These are phyloP conservation scores for Tubosaeta sp. DNA, from an alignment of 768 basidiomycete species.

Conservation along the genomic window DNA sequence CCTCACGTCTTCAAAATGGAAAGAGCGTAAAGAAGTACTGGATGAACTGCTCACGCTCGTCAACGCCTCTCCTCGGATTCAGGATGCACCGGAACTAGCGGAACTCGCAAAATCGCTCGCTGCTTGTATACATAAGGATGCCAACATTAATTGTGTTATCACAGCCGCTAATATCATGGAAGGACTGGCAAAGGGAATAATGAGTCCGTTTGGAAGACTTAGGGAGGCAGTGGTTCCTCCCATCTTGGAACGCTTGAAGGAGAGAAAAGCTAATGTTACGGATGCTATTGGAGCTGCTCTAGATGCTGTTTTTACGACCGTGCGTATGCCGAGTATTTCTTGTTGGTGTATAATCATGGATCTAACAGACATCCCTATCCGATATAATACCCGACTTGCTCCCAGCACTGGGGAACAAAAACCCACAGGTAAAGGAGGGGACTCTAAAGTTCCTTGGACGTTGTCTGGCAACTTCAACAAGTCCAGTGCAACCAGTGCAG, in stretches of 20 bases:
- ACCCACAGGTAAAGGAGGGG: conserved; percentile 95
- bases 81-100: conserved; percentile 72
- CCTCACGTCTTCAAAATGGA: conserved; percentile 94
- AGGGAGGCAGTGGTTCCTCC: conserved; percentile 67
- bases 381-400: conserved; percentile 84
- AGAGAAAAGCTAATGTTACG: conserved; percentile 86
- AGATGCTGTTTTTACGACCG: conserved; percentile 83
- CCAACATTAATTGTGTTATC: conserved; percentile 94
- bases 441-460: conserved; percentile 83
- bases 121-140: conserved; percentile 76
- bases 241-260: conserved; percentile 88
- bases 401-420: conserved; percentile 78
- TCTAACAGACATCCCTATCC: conserved; percentile 61
- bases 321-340: conserved; percentile 38
- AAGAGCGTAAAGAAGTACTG: conserved; percentile 89
- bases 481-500: conserved; percentile 67
- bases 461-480: conserved; percentile 65
- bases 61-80: conserved; percentile 66
- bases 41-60: conserved; percentile 77
- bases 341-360: conserved; percentile 1
- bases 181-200: conserved; percentile 78
- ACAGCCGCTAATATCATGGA: conserved; percentile 83
- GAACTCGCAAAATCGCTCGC: conserved; percentile 77
- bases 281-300: conserved; percentile 85
- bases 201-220: conserved; percentile 67